These are phyloP conservation scores for Trametes meyenii DNA, from an alignment of 768 basidiomycete genomes.

Conservation along the genomic window DNA sequence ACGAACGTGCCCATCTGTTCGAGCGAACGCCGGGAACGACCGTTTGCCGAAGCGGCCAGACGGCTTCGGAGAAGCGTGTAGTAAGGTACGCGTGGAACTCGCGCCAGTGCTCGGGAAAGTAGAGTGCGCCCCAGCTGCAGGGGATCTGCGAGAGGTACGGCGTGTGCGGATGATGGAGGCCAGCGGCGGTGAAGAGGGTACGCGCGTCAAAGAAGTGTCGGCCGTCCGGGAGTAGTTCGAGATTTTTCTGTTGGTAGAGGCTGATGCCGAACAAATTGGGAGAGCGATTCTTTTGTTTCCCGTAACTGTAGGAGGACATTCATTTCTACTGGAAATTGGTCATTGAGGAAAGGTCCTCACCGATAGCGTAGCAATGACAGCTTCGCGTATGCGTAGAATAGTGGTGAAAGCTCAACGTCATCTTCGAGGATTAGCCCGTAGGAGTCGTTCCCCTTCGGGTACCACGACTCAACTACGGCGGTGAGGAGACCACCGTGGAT, in stretches of 20 bases:
- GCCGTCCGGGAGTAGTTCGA: slow-evolving; percentile 72
- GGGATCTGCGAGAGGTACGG: slow-evolving; percentile 88
- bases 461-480: slow-evolving; percentile 90
- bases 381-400: slow-evolving; percentile 87
- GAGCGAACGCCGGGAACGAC: slow-evolving; percentile 80
- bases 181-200: slow-evolving; percentile 49
- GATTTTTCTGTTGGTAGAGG: slow-evolving; percentile 83
- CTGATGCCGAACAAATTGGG: slow-evolving; percentile 74
- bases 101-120: slow-evolving; percentile 88
- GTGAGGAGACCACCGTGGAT: slow-evolving; percentile 80
- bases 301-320: slow-evolving; percentile 51
- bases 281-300: slow-evolving; percentile 42
- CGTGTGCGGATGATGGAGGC: slow-evolving; percentile 47
- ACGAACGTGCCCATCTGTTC: slow-evolving; percentile 78
- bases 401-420: slow-evolving; percentile 81
- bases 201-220: slow-evolving; percentile 71
- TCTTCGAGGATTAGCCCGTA: slow-evolving; percentile 86
- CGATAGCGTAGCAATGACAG: slow-evolving; percentile 78
- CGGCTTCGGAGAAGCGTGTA: slow-evolving; percentile 62
- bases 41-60: slow-evolving; percentile 40
- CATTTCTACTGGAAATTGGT: neutral
- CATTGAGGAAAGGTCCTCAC: slow-evolving; percentile 25
- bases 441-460: slow-evolving; percentile 68
- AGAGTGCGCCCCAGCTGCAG: slow-evolving; percentile 91
- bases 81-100: slow-evolving; percentile 82